phyloP scores from a whole-genome alignment of 257 asterid genomes.

The Vinca minor region DNA sequence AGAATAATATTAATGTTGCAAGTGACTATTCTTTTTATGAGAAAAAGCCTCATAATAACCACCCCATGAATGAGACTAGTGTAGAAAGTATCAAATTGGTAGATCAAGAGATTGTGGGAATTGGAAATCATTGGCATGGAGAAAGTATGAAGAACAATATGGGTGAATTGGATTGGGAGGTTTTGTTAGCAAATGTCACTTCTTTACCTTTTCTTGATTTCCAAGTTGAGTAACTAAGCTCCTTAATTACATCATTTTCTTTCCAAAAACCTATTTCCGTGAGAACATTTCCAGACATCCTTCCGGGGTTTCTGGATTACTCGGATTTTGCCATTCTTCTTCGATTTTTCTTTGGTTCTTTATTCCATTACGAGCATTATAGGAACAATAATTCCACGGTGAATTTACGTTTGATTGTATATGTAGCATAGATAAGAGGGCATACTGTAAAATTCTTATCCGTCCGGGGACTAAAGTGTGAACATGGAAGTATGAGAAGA shows the following conservation, averaged over 20 bases:
- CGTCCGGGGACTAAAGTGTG: conserved; percentile 21
- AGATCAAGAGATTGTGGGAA: conserved; percentile 49
- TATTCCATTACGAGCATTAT: too few relatives aligned
- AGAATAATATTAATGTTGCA: conserved; percentile 24
- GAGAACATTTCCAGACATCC: too few relatives aligned
- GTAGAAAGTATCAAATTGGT: conserved; percentile 27
- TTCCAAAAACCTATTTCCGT: not conserved
- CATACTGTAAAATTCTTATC: too few relatives aligned
- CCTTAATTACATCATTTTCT: conserved; percentile 1
- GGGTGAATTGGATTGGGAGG: conserved; percentile 96
- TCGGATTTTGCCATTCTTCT: too few relatives aligned
- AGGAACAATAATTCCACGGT: conserved; percentile 12
- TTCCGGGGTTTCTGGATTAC: too few relatives aligned
- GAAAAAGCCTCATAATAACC: conserved; percentile 19
- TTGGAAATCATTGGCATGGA: conserved; percentile 66
- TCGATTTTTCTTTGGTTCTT: too few relatives aligned
- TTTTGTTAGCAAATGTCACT: conserved; percentile 91
- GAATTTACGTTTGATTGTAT: too few relatives aligned
- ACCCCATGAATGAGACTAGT: conserved; percentile 13
- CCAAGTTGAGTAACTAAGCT: conserved; percentile 44
- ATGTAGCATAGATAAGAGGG: too few relatives aligned
- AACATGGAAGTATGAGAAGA: conserved; percentile 20
- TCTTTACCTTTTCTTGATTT: conserved; percentile 84
- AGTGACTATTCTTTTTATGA: conserved; percentile 24
- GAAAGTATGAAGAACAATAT: conserved; percentile 48